A percentile compares a stretch with the other conserved stretches of the same genome.
Evolutionary conservation across 148 eudicot genomes (phyloP).

Genomic region (Rhododendron williamsianum): DNA sequence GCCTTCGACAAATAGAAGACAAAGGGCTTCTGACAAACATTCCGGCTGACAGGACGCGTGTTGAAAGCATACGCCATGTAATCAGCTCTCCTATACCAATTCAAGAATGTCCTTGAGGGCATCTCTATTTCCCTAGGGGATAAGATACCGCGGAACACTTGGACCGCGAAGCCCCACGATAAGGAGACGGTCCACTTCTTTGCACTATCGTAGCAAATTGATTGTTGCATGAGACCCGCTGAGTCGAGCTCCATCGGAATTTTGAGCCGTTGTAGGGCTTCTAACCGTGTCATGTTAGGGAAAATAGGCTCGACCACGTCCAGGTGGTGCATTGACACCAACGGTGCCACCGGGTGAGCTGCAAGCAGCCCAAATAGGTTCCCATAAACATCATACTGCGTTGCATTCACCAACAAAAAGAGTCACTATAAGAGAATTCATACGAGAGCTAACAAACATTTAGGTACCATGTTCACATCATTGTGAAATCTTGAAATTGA

Average conservation of each 20-base stretch:
- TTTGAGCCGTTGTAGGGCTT: conserved; percentile 48
- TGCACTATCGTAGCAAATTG: conserved; percentile 61
- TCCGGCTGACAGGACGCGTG: conserved; percentile 70
- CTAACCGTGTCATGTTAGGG: conserved; percentile 59
- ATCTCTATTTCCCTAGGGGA: conserved; percentile 88
- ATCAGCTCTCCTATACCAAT: conserved; percentile 84
- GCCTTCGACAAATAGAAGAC: conserved; percentile 61
- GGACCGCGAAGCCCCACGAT: conserved; percentile 89
- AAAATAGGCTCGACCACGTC: conserved; percentile 92
- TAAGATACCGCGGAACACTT: conserved; percentile 63
- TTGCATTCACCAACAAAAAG: conserved; percentile 17
- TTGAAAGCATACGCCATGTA: conserved; percentile 83
- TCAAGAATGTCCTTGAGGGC: conserved; percentile 91
- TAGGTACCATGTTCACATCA: not conserved
- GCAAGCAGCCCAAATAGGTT: conserved; percentile 86
- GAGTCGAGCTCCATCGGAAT: conserved; percentile 77
- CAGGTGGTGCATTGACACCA: conserved; percentile 80
- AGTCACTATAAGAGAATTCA: conserved; percentile 17
- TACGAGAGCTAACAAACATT: not conserved
- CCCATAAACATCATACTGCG: conserved; percentile 84
- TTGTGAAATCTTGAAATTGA: not conserved
- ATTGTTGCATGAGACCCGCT: conserved; percentile 79
- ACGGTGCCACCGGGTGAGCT: conserved; percentile 81
- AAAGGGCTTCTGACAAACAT: conserved; percentile 80
- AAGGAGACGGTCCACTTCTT: conserved; percentile 77